Conservation (phyloP, 768 basidiomycete species). For the Agrocybe chaxingu region DNA sequence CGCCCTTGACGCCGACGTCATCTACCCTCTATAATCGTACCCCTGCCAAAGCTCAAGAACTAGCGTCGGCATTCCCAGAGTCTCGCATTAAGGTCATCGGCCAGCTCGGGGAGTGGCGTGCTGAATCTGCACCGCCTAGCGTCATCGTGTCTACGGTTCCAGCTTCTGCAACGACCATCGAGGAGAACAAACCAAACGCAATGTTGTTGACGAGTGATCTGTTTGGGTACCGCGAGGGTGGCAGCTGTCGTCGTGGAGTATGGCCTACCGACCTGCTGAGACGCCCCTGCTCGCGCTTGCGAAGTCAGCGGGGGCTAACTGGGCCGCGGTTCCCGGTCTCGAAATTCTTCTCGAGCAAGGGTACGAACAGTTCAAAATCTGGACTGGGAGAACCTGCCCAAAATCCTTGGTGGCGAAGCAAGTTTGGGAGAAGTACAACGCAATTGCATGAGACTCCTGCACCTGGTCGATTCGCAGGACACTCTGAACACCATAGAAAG, state of each 20-base stretch:
- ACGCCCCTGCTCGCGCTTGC: conserved; percentile 81
- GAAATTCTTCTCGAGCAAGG: conserved; percentile 90
- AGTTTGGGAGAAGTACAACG: conserved; percentile 24
- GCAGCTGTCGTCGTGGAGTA: conserved; percentile 85
- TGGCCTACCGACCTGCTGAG: conserved; percentile 89
- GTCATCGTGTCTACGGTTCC: conserved; percentile 92
- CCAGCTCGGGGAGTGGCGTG: conserved; percentile 52
- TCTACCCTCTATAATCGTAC: conserved; percentile 92
- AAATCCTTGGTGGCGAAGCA: conserved; percentile 17
- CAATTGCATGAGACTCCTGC: background rate
- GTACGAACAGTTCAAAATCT: conserved; percentile 77
- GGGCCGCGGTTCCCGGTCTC: conserved; percentile 75
- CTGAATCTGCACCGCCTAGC: conserved; percentile 43
- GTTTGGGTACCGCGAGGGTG: conserved; percentile 49
- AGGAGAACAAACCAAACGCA: conserved; percentile 21
- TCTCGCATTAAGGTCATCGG: conserved; percentile 60
- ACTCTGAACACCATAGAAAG: too few species aligned
- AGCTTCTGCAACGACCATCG: conserved; percentile 50
- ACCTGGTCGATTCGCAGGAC: conserved; percentile 1
- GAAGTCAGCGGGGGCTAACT: conserved; percentile 42
- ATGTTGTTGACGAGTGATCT: conserved; percentile 55
- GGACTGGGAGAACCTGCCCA: conserved; percentile 73
- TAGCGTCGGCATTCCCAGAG: conserved; percentile 66
- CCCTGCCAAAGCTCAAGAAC: conserved; percentile 59
- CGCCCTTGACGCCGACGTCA: conserved; percentile 56